phyloP scores from a whole-genome alignment of 208 protist species.

The Trypanosoma avium region DNA sequence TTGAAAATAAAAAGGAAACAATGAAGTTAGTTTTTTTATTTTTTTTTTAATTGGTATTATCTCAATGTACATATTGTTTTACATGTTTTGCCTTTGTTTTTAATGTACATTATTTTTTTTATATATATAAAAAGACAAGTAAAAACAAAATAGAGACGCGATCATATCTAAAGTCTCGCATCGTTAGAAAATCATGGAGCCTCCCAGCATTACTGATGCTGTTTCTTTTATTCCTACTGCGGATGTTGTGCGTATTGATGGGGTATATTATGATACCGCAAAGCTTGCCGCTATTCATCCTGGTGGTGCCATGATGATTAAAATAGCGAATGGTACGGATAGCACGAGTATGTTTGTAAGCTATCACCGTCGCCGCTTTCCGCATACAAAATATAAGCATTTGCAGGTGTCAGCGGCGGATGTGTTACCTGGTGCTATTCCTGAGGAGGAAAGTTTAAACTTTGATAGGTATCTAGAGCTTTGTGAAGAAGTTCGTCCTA shows the following conservation, averaged over 20 bases:
- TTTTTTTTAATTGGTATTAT: too few relatives aligned
- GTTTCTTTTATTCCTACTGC: not conserved
- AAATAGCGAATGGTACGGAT: slow-evolving; percentile 71
- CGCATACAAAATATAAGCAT: slow-evolving; percentile 61
- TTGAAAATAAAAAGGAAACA: too few relatives aligned
- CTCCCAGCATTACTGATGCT: too few relatives aligned
- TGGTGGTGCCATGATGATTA: slow-evolving; percentile 68
- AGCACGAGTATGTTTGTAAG: slow-evolving; percentile 69
- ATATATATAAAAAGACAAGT: too few relatives aligned
- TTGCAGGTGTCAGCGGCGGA: slow-evolving; percentile 48
- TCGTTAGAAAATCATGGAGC: too few relatives aligned
- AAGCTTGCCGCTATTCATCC: slow-evolving; percentile 62
- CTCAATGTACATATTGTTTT: too few relatives aligned
- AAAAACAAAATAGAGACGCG: too few relatives aligned
- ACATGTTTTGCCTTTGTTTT: too few relatives aligned
- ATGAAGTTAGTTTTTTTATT: too few relatives aligned
- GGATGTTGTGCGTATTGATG: slow-evolving; percentile 73
- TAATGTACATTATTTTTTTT: too few relatives aligned
- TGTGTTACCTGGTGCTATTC: slow-evolving; percentile 38
- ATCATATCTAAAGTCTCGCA: too few relatives aligned
- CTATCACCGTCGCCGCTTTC: slow-evolving; percentile 79
- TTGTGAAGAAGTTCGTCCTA: slow-evolving; percentile 44
- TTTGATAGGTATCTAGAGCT: slow-evolving; percentile 73
- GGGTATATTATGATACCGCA: slow-evolving; percentile 77
- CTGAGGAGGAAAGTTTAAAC: slow-evolving; percentile 44